Evolutionary conservation across 768 basidiomycete genomes (phyloP).

Genomic region (Psilocybe cyanescens): DNA sequence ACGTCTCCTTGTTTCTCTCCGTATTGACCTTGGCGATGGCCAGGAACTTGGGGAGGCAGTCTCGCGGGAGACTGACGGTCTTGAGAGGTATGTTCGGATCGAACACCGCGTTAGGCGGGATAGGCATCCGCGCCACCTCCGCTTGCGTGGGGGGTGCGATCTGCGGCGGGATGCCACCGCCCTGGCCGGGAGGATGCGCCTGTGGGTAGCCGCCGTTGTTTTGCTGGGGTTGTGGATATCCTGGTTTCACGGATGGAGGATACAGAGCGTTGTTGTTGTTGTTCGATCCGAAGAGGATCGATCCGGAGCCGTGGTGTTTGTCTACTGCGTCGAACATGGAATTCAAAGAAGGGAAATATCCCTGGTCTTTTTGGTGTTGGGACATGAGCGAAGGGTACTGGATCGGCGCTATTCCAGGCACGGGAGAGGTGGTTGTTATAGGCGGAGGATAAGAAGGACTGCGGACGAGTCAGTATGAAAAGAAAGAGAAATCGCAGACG

Average conservation of each 20-base stretch:
- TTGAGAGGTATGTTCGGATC: constrained; percentile 50
- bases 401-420: constrained; percentile 52
- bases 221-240: neutral
- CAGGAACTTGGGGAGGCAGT: constrained; percentile 76
- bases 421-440: constrained; percentile 73
- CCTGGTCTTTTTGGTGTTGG: constrained; percentile 76
- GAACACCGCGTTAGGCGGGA: constrained; percentile 20
- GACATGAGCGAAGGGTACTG: constrained; percentile 79
- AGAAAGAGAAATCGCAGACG: constrained; percentile 9
- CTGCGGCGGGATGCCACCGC: constrained; percentile 27
- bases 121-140: constrained; percentile 23
- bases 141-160: constrained; percentile 17
- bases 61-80: constrained; percentile 69
- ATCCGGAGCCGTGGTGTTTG: constrained; percentile 38
- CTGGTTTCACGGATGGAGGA: constrained; percentile 1
- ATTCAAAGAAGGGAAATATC: constrained; percentile 76
- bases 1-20: constrained; percentile 79
- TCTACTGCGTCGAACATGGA: constrained; percentile 65
- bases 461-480: constrained; percentile 16
- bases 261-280: constrained; percentile 17
- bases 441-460: constrained; percentile 52
- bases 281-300: constrained; percentile 48
- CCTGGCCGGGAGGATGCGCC: constrained; percentile 21
- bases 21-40: constrained; percentile 83
- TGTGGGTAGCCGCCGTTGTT: constrained; percentile 23